A percentile compares a stretch with the other conserved stretches of the same genome.
Conservation (phyloP, 2,329 filamentous ascomycete genomes). For the Cadophora sp. region DNA sequence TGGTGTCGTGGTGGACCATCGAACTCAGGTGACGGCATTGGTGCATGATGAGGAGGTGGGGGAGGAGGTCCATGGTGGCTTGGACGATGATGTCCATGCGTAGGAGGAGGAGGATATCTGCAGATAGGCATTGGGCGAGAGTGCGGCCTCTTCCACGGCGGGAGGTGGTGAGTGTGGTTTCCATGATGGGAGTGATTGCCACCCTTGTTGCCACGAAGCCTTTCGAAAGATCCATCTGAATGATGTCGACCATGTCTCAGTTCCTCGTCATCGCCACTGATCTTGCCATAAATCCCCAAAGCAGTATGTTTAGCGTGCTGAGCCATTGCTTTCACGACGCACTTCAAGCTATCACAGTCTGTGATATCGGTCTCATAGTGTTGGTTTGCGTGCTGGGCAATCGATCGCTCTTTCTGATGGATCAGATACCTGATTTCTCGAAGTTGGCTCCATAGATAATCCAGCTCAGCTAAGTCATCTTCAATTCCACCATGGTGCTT, state of each 20-base stretch:
- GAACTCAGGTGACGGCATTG: slow-evolving; percentile 20
- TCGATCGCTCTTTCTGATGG: slow-evolving; percentile 48
- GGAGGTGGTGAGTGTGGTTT: slow-evolving; percentile 37
- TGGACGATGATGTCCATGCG: slow-evolving; percentile 23
- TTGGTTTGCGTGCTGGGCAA: slow-evolving; percentile 45
- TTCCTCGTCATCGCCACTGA: slow-evolving; percentile 29
- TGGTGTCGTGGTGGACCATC: slow-evolving; percentile 19
- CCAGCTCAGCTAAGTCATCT: slow-evolving; percentile 53
- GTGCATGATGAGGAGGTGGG: slow-evolving; percentile 10
- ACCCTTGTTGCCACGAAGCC: slow-evolving; percentile 17
- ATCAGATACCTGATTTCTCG: slow-evolving; percentile 52
- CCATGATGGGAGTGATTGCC: slow-evolving; percentile 34
- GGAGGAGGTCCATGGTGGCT: slow-evolving; percentile 24
- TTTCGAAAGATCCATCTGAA: slow-evolving; percentile 19
- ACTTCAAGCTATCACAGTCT: slow-evolving; percentile 52
- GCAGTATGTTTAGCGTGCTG: slow-evolving; percentile 48
- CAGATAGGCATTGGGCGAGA: slow-evolving; percentile 42
- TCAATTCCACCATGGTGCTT: slow-evolving; percentile 44
- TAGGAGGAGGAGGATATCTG: slow-evolving; percentile 37
- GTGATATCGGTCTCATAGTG: slow-evolving; percentile 44
- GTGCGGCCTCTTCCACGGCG: slow-evolving; percentile 39
- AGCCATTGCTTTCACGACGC: slow-evolving; percentile 50
- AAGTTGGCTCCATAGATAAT: slow-evolving; percentile 51
- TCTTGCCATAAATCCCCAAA: slow-evolving; percentile 44
- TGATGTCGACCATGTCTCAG: slow-evolving; percentile 11